Base-by-base conservation (phyloP, 192 early-diverging fungal genomes). In the Podochytrium sp. region DNA sequence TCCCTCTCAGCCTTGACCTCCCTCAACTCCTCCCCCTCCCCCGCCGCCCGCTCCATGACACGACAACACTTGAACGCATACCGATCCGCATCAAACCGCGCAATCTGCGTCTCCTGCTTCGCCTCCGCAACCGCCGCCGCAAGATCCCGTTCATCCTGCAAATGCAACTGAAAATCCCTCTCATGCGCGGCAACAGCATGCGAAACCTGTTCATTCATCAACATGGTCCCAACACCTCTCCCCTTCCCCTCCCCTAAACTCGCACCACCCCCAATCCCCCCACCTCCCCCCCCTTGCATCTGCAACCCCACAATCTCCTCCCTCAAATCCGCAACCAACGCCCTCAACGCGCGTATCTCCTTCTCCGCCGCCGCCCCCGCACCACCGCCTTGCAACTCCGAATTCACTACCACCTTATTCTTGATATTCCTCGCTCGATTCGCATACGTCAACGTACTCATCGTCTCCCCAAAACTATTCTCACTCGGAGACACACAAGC, bases 391-490 rank as follows among this genome's bases (percentile, higher is more conserved):
- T 20, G 34, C 63, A 78, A 78, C 18, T 92, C 90, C 63, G 92
- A 89, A 60, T 91, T 97, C 68, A 96, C 89, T 38, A 87, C 89
- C 32, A 91, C 92, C 55, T 88, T 86, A 81, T 99, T 99, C 71
- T 91, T 91, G 81, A 99, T 99, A 73, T 96, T 97, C 65, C 98
- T 85, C 3, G 96, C 97, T 10, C 98, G 88, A 58, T 95, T 94
- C 3, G 98, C 98, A 74, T 98, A 99, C 76, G 93, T 92, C 40
- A 99, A 86, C 1, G 98, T 99, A 76, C 96, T 98, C 47, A 99
- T 74, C 3, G 95, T 96, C 79, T 99, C 98, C 10, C 84, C 86
- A 51, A 92, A 81, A 76, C 96, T 95, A 58, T 84, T 74, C 71
- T 95, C 94, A 25, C 92, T 93, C 0, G 94, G 91, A 65, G 91